Base-by-base conservation (phyloP, 306 rosid species). In the Prunus armeniaca region DNA sequence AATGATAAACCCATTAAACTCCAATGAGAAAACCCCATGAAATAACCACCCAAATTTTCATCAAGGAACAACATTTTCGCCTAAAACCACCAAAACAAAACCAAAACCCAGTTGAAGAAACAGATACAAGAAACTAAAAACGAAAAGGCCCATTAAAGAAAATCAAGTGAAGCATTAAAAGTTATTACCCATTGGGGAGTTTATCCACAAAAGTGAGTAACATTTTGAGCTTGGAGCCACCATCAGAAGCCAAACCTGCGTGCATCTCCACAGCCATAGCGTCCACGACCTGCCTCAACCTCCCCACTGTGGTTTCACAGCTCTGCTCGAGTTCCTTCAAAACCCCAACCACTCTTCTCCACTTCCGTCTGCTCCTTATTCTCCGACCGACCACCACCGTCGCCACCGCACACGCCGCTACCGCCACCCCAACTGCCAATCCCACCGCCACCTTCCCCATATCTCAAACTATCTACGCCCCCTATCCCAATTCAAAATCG, bases 191-290 rank as follows among this genome's bases (percentile, higher is more conserved):
- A 82, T 86, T 88, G 19, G 98, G 98, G 5, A 93, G 92, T 70
- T 81, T 82, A 85, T 91, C 98, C 15, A 93, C 96, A 77, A 76
- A 93, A 15, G 97, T 91, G 90, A 93, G 93, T 71, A 93, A 86
- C 98, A 93, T 93, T 91, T 89, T 91, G 88, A 93, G 98, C 87
- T 91, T 93, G 24, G 98, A 93, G 77, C 98, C 98, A 72, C 98
- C 97, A 81, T 91, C 93, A 27, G 98, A 91, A 27, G 98, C 98
- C 73, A 93, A 84, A 43, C 98, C 98, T 38, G 98, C 98, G 86
- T 91, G 98, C 98, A 93, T 93, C 96, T 93, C 98, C 28, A 93
- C 98, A 1, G 97, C 97, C 97, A 93, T 87, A 32, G 98, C 98
- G 82, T 91, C 97, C 50, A 91, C 96, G 75, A 93, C 98, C 54